A percentile compares a stretch with the other conserved stretches of the same genome.
Conservation (phyloP, 257 asterid genomes). For the Petrea volubilis region DNA sequence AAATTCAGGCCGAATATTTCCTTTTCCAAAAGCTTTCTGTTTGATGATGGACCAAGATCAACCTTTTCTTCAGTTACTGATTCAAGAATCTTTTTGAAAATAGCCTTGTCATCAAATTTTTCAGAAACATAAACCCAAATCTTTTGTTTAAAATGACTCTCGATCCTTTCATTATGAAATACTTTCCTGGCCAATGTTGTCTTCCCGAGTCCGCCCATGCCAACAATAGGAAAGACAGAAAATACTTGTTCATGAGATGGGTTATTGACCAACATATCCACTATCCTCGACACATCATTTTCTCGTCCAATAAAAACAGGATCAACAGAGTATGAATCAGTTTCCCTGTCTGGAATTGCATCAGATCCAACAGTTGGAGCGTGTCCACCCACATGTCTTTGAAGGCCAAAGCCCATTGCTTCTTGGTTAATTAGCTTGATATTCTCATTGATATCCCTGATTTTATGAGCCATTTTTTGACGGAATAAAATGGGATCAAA, state of each 20-base stretch:
- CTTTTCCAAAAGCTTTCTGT: constrained; percentile 12
- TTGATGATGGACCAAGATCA: constrained; percentile 16
- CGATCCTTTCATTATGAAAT: background rate
- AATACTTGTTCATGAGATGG: background rate
- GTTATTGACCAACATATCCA: background rate
- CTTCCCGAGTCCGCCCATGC: constrained; percentile 32
- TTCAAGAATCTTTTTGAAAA: no score
- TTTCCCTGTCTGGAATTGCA: no score
- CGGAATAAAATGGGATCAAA: background rate
- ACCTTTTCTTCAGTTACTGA: background rate
- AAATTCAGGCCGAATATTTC: background rate
- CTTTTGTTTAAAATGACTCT: no score
- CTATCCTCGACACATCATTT: background rate
- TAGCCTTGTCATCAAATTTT: no score
- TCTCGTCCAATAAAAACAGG: no score
- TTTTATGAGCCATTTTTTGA: constrained; percentile 6
- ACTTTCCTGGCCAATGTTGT: constrained; percentile 19
- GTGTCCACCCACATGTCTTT: background rate
- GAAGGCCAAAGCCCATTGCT: constrained; percentile 1
- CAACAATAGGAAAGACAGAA: constrained; percentile 22
- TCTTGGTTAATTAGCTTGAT: background rate
- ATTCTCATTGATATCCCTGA: constrained; percentile 8
- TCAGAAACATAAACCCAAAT: no score
- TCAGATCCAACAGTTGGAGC: background rate
- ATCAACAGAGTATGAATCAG: no score